phyloP scores from a whole-genome alignment of 2,329 filamentous ascomycete genomes.

The Alternaria sp. region DNA sequence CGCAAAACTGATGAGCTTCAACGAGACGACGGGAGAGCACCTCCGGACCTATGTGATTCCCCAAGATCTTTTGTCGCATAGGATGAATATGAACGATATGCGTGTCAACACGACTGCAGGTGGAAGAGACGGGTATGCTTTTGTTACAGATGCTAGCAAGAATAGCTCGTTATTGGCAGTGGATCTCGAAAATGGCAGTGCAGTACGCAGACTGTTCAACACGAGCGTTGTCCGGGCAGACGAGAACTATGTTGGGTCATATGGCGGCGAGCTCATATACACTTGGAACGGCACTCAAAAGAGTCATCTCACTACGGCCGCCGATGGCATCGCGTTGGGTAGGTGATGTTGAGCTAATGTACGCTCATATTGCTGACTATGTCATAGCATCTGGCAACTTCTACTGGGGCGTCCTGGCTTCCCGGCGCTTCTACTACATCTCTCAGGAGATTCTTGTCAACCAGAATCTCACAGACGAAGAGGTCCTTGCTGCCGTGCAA shows the following conservation, averaged over 20 bases:
- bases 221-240: constrained; percentile 51
- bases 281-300: constrained; percentile 50
- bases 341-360: background rate
- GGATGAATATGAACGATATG: constrained; percentile 55
- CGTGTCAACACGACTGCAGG: constrained; percentile 56
- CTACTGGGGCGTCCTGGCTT: constrained; percentile 56
- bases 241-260: constrained; percentile 52
- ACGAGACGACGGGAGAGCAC: constrained; percentile 41
- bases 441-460: constrained; percentile 49
- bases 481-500: constrained; percentile 50
- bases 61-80: constrained; percentile 42
- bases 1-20: constrained; percentile 57
- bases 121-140: constrained; percentile 50
- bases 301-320: constrained; percentile 41
- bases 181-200: constrained; percentile 49
- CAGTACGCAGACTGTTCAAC: constrained; percentile 50
- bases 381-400: constrained; percentile 49
- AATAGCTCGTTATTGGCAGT: constrained; percentile 52
- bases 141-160: constrained; percentile 54
- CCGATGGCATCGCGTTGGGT: constrained; percentile 52
- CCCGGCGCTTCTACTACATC: constrained; percentile 54
- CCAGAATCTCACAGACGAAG: constrained; percentile 42
- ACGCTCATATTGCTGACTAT: background rate
- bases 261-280: constrained; percentile 47
- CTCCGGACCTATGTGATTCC: constrained; percentile 53